Percentiles rank a stretch among this genome's conserved stretches.
phyloP scores from a whole-genome alignment of 2,329 filamentous ascomycete species.

The Neonectria hederae region DNA sequence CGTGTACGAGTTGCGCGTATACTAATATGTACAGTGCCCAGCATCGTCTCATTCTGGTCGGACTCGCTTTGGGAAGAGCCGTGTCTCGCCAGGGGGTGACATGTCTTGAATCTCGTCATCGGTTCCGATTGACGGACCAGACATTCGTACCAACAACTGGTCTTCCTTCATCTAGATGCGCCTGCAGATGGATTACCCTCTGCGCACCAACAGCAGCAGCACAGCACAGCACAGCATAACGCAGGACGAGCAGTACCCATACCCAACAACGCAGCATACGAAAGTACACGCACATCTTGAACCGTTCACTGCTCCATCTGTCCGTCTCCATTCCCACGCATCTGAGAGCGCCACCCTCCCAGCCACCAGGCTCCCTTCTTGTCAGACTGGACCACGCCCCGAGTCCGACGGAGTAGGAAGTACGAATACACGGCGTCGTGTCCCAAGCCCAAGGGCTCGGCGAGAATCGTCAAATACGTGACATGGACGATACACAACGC shows the following conservation, averaged over 20 bases:
- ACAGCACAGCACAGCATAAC: constrained; percentile 11
- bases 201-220: constrained; percentile 4
- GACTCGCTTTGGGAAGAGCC: not conserved
- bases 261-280: not conserved
- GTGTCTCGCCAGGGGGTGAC: constrained; percentile 1
- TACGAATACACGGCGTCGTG: not conserved
- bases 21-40: not conserved
- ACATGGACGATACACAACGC: not conserved
- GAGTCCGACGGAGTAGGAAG: not conserved
- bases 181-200: constrained; percentile 7
- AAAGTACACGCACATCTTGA: not conserved
- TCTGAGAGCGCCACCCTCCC: not conserved
- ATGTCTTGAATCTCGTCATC: constrained; percentile 17
- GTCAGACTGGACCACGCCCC: not conserved
- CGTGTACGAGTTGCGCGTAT: not conserved
- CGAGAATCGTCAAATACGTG: constrained; percentile 2
- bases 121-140: constrained; percentile 5
- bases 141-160: not conserved
- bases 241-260: not conserved
- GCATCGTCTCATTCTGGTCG: not conserved
- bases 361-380: not conserved
- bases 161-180: not conserved
- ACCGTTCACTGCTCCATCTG: not conserved
- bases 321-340: not conserved
- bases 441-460: constrained; percentile 10